Base-by-base conservation (phyloP, 169 alveolate genomes). In the Plasmodium berghei region DNA sequence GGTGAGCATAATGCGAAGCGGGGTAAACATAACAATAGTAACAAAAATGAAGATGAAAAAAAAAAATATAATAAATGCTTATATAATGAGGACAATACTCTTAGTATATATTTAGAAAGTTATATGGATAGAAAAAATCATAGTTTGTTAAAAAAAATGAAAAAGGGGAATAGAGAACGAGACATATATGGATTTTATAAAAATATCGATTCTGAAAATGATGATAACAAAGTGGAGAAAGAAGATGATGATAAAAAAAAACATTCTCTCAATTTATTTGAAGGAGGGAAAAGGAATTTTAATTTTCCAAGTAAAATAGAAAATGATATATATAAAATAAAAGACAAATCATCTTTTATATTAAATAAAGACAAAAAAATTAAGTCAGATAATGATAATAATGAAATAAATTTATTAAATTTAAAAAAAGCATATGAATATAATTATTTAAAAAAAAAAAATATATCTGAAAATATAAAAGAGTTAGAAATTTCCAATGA, bases 141-240 rank as follows among this genome's bases (percentile, higher is more conserved):
- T 9, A 77, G 64, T 28, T 77, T 77, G 34, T 66, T 66, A 24
- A 58, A 77, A 77, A 77, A 77, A 52, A 34, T 77, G 26, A 22
- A 64, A 69, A 77, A 63, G 3, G 59, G 67, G 24, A 77, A 18
- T 16, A 59, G 54, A 22, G 46, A 49, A 24, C 66, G 24, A 6
- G 58, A 46, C 14, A 61, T 1, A 46, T 20, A 28, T 6, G 61
- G 58, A 22, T 34, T 8, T 34, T 34, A 34, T 34, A 34, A 34
- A 34, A 34, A 34, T 3, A 4, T 34, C 8, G 42, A 34, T 34
- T 34, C 42, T 26, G 86, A 54, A 61, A 10, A 42, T 40, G 9
- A 14, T 42, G 10, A 10, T 49, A 42, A 40, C 66, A 26, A 5
- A 24, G 20, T 52, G 5, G 12, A 24, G 66, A 42, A 58, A 9